Base-by-base conservation (phyloP, 768 basidiomycete genomes). In the Kondoa malvinella region DNA sequence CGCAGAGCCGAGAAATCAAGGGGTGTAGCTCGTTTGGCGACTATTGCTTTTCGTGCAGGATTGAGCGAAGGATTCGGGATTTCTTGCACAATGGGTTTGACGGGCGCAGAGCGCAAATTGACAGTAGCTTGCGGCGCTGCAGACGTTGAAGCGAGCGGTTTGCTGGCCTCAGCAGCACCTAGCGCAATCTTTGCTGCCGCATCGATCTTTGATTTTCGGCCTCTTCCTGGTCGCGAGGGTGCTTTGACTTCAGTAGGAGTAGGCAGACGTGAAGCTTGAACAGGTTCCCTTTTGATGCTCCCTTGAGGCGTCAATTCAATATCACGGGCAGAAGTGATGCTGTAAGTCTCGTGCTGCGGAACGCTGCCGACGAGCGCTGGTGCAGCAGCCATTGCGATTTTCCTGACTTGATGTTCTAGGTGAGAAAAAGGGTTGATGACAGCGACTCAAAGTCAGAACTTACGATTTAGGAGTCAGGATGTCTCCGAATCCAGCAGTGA, bases 1-100 rank as follows among this genome's bases (percentile, higher is more conserved):
- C 72, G 69, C 30, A 74, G 62, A 27, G 71, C 68, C 34, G 66
- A 66, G n/a, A 72, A 71, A 66, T 74, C 74, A 64, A 74, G 69
- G 4, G 74, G 71, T 16, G 69, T 64, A 0, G 70, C 68, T 0
- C 66, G 66, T 33, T 27, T 27, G 61, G 26, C 14, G 32, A 4
- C 30, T 8, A 63, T 17, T 31, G 61, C 61, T 32, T 63, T 63
- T 3, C 61, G 16, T 16, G 61, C 61, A 30, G 61, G 61, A 32
- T 63, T 63, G 3, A 31, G 12, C 17, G 3, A 3, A 25, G 58
- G 58, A 4, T 14, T 29, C 4, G 58, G 58, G 14, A 60, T 31
- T 25, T 60, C 58, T 31, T 60, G 40, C 21, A 50, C 40, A 8
- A 50, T 21, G 12, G 40, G 40, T 50, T 50, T 50, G 40, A 50